Evolutionary conservation across 2,329 filamentous ascomycete species (phyloP).

Genomic region (Aspergillus alliaceus): DNA sequence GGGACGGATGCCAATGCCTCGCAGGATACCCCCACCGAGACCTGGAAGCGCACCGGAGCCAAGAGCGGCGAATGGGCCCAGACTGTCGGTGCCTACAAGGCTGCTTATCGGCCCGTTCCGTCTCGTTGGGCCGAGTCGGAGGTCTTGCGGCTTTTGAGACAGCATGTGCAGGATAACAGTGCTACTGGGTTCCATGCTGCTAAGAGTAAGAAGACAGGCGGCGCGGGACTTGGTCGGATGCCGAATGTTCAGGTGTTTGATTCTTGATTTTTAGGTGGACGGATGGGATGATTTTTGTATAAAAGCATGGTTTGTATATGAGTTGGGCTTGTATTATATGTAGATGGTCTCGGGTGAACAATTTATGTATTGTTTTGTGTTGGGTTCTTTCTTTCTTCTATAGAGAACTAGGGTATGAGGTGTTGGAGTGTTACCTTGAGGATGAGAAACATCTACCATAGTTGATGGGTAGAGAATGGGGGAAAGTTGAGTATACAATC

Average conservation of each 20-base stretch:
- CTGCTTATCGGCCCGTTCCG: constrained; percentile 88
- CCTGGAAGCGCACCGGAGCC: constrained; percentile 53
- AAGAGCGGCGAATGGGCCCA: constrained; percentile 88
- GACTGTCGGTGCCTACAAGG: constrained; percentile 91
- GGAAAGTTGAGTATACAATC: no score
- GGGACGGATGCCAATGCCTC: constrained; percentile 44
- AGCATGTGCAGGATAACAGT: constrained; percentile 74
- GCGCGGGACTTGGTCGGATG: constrained; percentile 49
- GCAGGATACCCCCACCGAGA: constrained; percentile 41
- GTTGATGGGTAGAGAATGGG: no score
- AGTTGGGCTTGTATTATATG: background rate
- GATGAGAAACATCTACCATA: background rate
- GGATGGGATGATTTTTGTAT: background rate
- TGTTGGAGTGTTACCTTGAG: background rate
- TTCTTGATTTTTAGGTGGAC: constrained; percentile 7
- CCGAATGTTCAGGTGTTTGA: constrained; percentile 47
- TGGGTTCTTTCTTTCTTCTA: background rate
- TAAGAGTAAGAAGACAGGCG: constrained; percentile 37
- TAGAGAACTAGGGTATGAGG: background rate
- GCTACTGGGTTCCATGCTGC: constrained; percentile 47
- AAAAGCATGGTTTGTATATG: background rate
- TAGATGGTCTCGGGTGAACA: background rate
- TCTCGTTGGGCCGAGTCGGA: constrained; percentile 80
- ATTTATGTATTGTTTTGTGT: background rate
- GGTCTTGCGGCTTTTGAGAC: constrained; percentile 72